Base-by-base conservation (phyloP, 148 eudicot species). In the Simmondsia chinensis region DNA sequence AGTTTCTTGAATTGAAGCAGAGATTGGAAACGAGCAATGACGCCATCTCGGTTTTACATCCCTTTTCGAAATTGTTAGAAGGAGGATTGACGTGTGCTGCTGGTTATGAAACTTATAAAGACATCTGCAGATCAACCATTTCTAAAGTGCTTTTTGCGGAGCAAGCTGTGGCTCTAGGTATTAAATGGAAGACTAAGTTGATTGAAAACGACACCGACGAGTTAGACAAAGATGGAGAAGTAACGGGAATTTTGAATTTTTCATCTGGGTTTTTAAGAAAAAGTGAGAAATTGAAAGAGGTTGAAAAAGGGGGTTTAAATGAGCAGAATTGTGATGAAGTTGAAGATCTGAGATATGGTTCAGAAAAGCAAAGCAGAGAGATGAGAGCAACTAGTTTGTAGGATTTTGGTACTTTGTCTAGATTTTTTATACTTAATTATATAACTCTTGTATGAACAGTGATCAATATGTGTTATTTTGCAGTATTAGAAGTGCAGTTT, bases 21-120 rank as follows among this genome's bases (percentile, higher is more conserved):
- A 48, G 48, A 8, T 71, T 91, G 44, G 88, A 79, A 56, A 66
- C 63, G 24, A 66, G 28, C 34, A 57, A 79, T 17, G 66, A 71
- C 46, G 65, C 96, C 10, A 58, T 91, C 36, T 70, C 94, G 4
- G 64, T 86, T 49, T 43, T 91, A 59, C 99, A 91, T 67, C 89
- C 89, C 6, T 47, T 85, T 8, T 70, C 87, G 2, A 80, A 73
- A 33, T 41, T 91, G 51, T 50, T 91, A 35, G 86, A 82, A 70
- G 86, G 81, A 1, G 88, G 95, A 20, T 51, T 63, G 19, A 80
- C 84, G 18, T 32, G 63, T 24, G 99, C 96, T 37, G 76, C 81
- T 20, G 74, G 61, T 24, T 91, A 86, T 36, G 87, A 91, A 52
- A 39, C 51, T 30, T 91, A 91, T 47, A 82, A 75, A 68, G 75